Base-by-base conservation (phyloP, 495 filamentous ascomycete genomes). In the Aspergillus sparsus region DNA sequence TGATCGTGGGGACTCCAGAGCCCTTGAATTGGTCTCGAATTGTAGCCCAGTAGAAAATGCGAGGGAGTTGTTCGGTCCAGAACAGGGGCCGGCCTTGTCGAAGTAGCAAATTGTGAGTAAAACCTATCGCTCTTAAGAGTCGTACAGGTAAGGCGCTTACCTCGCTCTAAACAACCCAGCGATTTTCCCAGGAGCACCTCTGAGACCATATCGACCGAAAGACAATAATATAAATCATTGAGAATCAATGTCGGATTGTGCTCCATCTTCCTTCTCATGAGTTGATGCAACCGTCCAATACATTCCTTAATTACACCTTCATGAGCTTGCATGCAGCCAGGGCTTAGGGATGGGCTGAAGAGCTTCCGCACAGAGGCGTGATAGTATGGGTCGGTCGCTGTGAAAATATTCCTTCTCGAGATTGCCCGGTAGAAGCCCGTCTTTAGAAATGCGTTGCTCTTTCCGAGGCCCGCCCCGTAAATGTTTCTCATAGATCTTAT, bases 21-120 rank as follows among this genome's bases (percentile, higher is more conserved):
- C 68, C 68, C 12, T 65, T 34, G 50, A 70, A 70, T 42, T 70
- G 68, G 31, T 67, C 62, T 0, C 68, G 62, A 31, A 70, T 58
- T 5, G 68, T 70, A 2, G 65, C 65, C 68, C 68, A 70, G 65
- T 62, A 70, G 61, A 70, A 70, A 53, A 70, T 70, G 0, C 68
- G 62, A 18, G 65, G 65, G 9, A 70, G 61, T 36, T 67, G 65
- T 45, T 65, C 68, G 6, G 68, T 70, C 68, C 68, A 70, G 55
- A 70, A 70, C 27, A 66, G 64, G 5, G 68, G 65, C 5, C 39
- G 49, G 21, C 56, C 51, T 27, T 27, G 21, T 27, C 1, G 3
- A 27, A 27, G 21, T 27, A 27, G 21, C 21, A 27, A 27, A 27
- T 27, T 27, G 21, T 27, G 21, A 27, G 21, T 27, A 27, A 3